phyloP scores from a whole-genome alignment of 2,329 filamentous ascomycete species.

The Phialocephala subalpina region DNA sequence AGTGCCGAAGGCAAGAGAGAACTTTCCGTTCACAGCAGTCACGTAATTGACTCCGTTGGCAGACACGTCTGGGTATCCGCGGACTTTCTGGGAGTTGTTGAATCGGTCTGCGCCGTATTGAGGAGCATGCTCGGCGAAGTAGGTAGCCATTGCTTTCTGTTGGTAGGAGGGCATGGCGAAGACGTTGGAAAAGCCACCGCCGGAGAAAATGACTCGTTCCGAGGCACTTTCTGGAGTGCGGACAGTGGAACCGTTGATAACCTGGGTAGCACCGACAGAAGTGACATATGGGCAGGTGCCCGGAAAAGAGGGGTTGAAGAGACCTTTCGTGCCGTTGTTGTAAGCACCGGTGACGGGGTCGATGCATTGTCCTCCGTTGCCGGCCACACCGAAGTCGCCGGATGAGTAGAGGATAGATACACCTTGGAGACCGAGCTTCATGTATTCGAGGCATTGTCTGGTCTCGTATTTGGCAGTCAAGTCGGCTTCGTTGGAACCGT shows the following conservation, averaged over 20 bases:
- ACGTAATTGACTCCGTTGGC: constrained; percentile 54
- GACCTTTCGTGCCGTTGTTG: constrained; percentile 43
- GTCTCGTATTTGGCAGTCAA: constrained; percentile 56
- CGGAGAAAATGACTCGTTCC: constrained; percentile 73
- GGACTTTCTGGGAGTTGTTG: constrained; percentile 53
- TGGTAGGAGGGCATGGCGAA: constrained; percentile 58
- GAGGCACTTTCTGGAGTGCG: constrained; percentile 52
- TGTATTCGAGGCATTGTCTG: constrained; percentile 63
- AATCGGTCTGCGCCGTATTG: constrained; percentile 50
- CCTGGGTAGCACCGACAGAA: constrained; percentile 59
- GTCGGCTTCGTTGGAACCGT: constrained; percentile 60
- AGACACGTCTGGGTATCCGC: constrained; percentile 58
- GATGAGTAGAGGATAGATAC: constrained; percentile 59
- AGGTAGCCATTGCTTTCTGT: constrained; percentile 38
- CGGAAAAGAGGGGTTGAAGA: constrained; percentile 58
- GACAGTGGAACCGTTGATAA: constrained; percentile 46
- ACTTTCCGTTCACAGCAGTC: constrained; percentile 53
- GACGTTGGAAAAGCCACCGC: constrained; percentile 73
- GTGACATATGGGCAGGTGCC: constrained; percentile 58
- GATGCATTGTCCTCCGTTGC: constrained; percentile 49
- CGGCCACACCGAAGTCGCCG: constrained; percentile 58
- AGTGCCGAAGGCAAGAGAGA: constrained; percentile 57
- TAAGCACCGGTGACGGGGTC: constrained; percentile 44
- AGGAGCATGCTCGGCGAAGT: constrained; percentile 38
- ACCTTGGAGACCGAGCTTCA: constrained; percentile 63